These are phyloP conservation scores for Umbelopsis sp. DNA, from an alignment of 371 early-diverging fungal species.

Conservation along the genomic window DNA sequence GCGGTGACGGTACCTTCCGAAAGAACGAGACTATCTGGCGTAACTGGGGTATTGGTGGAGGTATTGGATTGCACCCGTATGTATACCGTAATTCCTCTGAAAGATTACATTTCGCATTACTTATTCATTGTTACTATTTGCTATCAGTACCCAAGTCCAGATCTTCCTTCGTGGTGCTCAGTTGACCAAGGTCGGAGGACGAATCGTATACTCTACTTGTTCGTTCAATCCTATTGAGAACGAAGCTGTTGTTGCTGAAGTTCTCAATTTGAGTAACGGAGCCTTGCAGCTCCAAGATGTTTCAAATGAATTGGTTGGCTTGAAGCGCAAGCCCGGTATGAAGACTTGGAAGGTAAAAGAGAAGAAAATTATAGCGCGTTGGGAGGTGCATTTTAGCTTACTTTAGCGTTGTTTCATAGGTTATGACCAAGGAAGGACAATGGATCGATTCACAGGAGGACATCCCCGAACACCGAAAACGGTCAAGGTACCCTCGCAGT, in stretches of 20 bases:
- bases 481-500: constrained; percentile 53
- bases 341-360: constrained; percentile 82
- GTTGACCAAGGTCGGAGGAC: constrained; percentile 90
- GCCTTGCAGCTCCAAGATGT: constrained; percentile 86
- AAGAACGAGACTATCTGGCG: constrained; percentile 95
- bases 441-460: constrained; percentile 63
- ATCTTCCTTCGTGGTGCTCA: constrained; percentile 91
- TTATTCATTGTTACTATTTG: not conserved
- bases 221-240: constrained; percentile 98
- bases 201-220: constrained; percentile 99
- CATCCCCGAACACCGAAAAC: constrained; percentile 48
- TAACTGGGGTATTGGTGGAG: constrained; percentile 81
- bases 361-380: not conserved
- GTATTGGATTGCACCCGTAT: constrained; percentile 81
- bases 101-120: not conserved
- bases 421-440: constrained; percentile 59
- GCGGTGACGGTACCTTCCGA: constrained; percentile 98
- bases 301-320: constrained; percentile 67
- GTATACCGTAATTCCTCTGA: constrained; percentile 1
- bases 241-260: constrained; percentile 93
- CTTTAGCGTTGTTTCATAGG: constrained; percentile 26
- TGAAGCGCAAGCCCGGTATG: constrained; percentile 83
- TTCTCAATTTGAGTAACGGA: constrained; percentile 68
- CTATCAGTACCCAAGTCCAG: constrained; percentile 73
- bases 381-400: constrained; percentile 19